These are phyloP conservation scores for Chaetomiaceae sp. DNA, from an alignment of 2,329 filamentous ascomycete species.

Conservation along the genomic window DNA sequence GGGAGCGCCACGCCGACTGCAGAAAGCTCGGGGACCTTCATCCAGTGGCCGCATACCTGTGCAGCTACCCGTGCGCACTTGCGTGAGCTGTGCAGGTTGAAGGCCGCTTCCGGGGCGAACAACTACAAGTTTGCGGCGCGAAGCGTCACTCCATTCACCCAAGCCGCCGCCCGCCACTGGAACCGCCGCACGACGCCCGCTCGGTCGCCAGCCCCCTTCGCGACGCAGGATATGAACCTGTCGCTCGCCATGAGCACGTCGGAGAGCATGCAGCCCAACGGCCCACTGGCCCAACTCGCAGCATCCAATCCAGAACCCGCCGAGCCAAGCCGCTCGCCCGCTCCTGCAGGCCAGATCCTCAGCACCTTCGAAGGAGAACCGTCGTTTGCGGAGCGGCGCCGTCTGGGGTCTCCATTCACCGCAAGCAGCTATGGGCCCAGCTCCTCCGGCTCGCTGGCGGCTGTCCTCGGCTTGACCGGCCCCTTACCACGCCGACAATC, in stretches of 20 bases:
- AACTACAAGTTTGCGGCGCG: conserved; percentile 45
- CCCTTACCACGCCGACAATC: conserved; percentile 39
- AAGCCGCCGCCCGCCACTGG: conserved; percentile 45
- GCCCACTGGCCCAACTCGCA: conserved; percentile 58
- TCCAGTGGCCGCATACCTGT: conserved; percentile 61
- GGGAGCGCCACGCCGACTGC: conserved; percentile 54
- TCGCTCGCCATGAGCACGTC: conserved; percentile 60
- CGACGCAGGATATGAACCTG: conserved; percentile 57
- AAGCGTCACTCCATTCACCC: conserved; percentile 54
- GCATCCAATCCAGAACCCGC: conserved; percentile 35
- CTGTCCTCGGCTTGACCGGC: conserved; percentile 35
- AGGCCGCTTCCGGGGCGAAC: conserved; percentile 42
- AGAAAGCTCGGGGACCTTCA: conserved; percentile 44
- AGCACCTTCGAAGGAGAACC: conserved; percentile 28
- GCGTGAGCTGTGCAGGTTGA: conserved; percentile 57
- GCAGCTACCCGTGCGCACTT: conserved; percentile 59
- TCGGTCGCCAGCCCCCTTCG: conserved; percentile 49
- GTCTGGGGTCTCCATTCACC: conserved; percentile 52
- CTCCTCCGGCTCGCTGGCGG: conserved; percentile 48
- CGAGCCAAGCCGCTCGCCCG: conserved; percentile 8
- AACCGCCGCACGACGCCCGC: conserved; percentile 46
- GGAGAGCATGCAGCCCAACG: conserved; percentile 60
- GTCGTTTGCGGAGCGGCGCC: conserved; percentile 32
- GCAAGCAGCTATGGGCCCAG: conserved; percentile 59
- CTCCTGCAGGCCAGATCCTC: conserved; percentile 23